Evolutionary conservation across 2,329 filamentous ascomycete species (phyloP).

Genomic region (Pseudocercospora fuligena): DNA sequence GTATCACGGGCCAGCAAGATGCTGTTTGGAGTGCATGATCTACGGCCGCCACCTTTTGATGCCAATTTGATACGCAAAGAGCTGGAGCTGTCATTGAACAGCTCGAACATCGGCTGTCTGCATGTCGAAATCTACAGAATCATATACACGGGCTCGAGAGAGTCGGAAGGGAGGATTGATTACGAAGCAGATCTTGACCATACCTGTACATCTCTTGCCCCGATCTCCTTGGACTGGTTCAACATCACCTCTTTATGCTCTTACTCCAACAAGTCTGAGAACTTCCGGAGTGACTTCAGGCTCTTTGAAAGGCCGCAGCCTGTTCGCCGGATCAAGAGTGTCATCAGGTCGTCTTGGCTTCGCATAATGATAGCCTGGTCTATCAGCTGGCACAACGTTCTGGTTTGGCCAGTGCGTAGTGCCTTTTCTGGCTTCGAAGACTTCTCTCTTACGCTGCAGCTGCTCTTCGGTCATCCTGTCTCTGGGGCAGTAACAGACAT

Average conservation of each 20-base stretch:
- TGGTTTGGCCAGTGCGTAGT: slow-evolving; percentile 36
- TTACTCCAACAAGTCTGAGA: slow-evolving; percentile 25
- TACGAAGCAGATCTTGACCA: neutral
- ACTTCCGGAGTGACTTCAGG: slow-evolving; percentile 26
- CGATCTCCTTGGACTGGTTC: neutral
- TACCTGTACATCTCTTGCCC: neutral
- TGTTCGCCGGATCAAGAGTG: slow-evolving; percentile 24
- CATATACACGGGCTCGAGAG: neutral
- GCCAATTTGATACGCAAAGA: neutral
- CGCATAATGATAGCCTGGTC: slow-evolving; percentile 21
- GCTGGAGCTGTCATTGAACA: neutral
- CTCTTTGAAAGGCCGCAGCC: slow-evolving; percentile 22
- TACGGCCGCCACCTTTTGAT: neutral
- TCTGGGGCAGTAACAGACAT: slow-evolving; percentile 32
- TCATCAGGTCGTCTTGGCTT: slow-evolving; percentile 28
- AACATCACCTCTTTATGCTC: neutral
- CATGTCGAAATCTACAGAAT: neutral
- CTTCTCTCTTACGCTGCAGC: slow-evolving; percentile 26
- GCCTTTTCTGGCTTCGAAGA: slow-evolving; percentile 28
- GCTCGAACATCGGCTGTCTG: neutral
- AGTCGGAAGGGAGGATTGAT: neutral
- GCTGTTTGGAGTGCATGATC: neutral
- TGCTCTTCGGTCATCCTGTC: slow-evolving; percentile 22
- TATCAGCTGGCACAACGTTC: slow-evolving; percentile 32
- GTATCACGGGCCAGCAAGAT: neutral